Evolutionary conservation across 129 eudicot genomes (phyloP).

Genomic region (Tagetes patula): DNA sequence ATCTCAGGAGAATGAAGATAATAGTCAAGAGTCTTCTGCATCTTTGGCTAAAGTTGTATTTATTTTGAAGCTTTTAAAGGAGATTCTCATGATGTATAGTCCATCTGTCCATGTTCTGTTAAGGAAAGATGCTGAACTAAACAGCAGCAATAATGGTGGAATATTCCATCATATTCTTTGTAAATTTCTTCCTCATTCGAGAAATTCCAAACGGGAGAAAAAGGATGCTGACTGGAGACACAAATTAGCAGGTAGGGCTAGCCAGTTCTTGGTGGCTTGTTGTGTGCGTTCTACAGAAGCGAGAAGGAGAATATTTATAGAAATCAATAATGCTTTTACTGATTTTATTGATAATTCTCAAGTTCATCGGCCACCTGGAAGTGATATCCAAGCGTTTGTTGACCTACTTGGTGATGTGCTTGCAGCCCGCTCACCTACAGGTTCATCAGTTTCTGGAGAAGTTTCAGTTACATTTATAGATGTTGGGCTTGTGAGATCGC

Average conservation of each 20-base stretch:
- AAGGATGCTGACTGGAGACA: constrained; percentile 95
- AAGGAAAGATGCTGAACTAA: constrained; percentile 81
- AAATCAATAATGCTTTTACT: constrained; percentile 53
- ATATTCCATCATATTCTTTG: constrained; percentile 82
- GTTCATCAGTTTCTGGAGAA: constrained; percentile 77
- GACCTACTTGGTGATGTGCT: constrained; percentile 83
- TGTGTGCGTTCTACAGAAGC: constrained; percentile 96
- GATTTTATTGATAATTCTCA: constrained; percentile 68
- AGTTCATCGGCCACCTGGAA: constrained; percentile 67
- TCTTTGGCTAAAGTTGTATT: constrained; percentile 81
- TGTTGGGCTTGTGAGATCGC: constrained; percentile 71
- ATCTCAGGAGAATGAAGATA: constrained; percentile 52
- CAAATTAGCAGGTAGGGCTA: constrained; percentile 71
- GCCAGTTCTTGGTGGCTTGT: constrained; percentile 87
- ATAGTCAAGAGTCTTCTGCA: constrained; percentile 67
- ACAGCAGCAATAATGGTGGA: constrained; percentile 64
- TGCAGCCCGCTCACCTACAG: constrained; percentile 84
- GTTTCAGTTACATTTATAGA: constrained; percentile 91
- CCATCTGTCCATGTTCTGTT: constrained; percentile 78
- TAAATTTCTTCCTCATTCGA: constrained; percentile 68
- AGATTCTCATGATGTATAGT: constrained; percentile 79
- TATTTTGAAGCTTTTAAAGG: constrained; percentile 79
- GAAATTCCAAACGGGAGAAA: constrained; percentile 55
- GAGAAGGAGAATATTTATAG: constrained; percentile 71
- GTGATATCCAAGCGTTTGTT: constrained; percentile 60